These are phyloP conservation scores for Knoxia roxburghii DNA, from an alignment of 257 asterid species.

Conservation along the genomic window DNA sequence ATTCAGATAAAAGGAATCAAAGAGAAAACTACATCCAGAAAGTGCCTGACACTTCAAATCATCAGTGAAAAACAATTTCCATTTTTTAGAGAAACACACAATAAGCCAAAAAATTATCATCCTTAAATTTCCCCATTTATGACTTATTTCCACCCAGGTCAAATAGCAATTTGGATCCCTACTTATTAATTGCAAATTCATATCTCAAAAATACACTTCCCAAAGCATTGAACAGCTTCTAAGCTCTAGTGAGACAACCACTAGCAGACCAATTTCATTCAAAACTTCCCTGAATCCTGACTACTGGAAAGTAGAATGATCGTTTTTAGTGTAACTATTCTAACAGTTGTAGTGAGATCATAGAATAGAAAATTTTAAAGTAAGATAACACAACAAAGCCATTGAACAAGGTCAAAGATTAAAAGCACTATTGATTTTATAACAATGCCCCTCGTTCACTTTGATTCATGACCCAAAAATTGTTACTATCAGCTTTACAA, in stretches of 20 bases:
- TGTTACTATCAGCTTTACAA: background rate
- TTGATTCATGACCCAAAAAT: background rate
- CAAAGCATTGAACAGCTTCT: background rate
- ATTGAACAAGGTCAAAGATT: background rate
- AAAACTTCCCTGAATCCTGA: background rate
- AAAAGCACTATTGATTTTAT: background rate
- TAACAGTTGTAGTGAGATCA: background rate
- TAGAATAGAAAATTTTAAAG: background rate
- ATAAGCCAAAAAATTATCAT: background rate
- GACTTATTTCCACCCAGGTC: no score
- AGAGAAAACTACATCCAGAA: background rate
- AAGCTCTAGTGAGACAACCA: no score
- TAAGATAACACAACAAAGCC: background rate
- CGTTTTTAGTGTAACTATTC: background rate
- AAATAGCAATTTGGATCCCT: no score
- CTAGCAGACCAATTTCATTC: no score
- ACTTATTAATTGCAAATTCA: no score
- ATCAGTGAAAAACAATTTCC: background rate
- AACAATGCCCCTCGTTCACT: background rate
- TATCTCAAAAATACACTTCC: no score
- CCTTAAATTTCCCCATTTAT: background rate
- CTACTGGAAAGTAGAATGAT: background rate
- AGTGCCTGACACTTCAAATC: background rate
- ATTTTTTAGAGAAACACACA: background rate
- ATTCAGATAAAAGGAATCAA: background rate